Conservation (phyloP, 768 basidiomycete genomes). For the Amylocystis lapponica region DNA sequence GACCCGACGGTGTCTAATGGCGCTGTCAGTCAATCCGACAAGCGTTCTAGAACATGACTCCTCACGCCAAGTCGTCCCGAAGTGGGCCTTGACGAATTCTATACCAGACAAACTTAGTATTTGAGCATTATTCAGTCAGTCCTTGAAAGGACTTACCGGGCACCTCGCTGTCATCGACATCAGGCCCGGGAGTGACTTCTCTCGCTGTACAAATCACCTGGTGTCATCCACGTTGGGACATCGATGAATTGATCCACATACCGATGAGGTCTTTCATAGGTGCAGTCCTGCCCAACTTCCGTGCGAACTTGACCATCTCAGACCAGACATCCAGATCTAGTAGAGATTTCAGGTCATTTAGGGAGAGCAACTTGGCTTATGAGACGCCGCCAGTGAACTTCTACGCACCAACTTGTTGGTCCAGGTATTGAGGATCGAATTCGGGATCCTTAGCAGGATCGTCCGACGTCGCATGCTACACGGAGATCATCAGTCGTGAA, state of each 20-base stretch:
- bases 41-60: too few relatives aligned
- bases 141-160: conserved; percentile 10
- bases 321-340: conserved; percentile 24
- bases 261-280: conserved; percentile 23
- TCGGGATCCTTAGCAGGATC: conserved; percentile 24
- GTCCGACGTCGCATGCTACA: conserved; percentile 25
- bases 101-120: neutral
- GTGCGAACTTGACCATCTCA: conserved; percentile 25
- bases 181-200: conserved; percentile 27
- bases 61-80: conserved; percentile 21
- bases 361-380: neutral
- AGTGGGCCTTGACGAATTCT: conserved; percentile 21
- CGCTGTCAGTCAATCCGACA: neutral
- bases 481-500: neutral
- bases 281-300: conserved; percentile 16
- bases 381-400: neutral
- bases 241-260: neutral
- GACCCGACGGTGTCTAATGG: conserved; percentile 44
- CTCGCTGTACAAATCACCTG: conserved; percentile 6
- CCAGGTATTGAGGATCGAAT: conserved; percentile 29
- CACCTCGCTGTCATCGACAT: conserved; percentile 23
- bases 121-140: neutral
- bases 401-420: conserved; percentile 25
- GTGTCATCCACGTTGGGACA: too few relatives aligned
- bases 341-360: neutral